Evolutionary conservation across 768 basidiomycete species (phyloP).

Genomic region (Sporobolomyces phaffii): DNA sequence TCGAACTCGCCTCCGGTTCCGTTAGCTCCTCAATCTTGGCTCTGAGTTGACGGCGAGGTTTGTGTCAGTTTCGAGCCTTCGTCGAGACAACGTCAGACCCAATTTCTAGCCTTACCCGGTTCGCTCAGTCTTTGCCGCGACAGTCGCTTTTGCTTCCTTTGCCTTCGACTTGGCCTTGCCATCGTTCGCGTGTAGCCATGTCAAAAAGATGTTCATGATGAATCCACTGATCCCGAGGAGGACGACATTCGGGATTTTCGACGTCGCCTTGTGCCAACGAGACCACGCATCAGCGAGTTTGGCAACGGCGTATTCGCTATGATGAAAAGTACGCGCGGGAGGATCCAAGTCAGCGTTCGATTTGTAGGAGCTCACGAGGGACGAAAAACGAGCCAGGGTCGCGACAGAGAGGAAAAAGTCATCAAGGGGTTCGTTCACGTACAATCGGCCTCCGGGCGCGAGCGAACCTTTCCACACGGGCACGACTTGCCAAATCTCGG

Average conservation of each 20-base stretch:
- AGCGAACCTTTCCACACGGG: conserved; percentile 10
- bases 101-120: background rate
- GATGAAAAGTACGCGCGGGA: background rate
- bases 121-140: background rate
- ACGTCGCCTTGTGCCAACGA: conserved; percentile 15
- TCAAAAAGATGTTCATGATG: conserved; percentile 31
- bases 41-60: background rate
- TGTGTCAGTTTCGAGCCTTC: background rate
- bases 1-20: background rate
- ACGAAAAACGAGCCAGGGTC: background rate
- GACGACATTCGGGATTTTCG: conserved; percentile 29
- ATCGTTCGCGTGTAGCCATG: conserved; percentile 12
- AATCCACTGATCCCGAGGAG: conserved; percentile 23
- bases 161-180: background rate
- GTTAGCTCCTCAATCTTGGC: conserved; percentile 9
- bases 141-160: background rate
- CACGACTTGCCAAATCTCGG: conserved; percentile 15
- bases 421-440: too few relatives aligned
- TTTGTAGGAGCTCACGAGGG: background rate
- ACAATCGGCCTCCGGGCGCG: conserved; percentile 29
- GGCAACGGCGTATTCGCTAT: conserved; percentile 9
- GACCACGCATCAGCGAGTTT: conserved; percentile 12
- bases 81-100: background rate
- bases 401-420: too few relatives aligned
- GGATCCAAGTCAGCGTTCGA: background rate